Percentiles rank a stretch among this genome's conserved stretches.
These are phyloP conservation scores for Neurospora hispaniola DNA, from an alignment of 495 filamentous ascomycete genomes.

Conservation along the genomic window DNA sequence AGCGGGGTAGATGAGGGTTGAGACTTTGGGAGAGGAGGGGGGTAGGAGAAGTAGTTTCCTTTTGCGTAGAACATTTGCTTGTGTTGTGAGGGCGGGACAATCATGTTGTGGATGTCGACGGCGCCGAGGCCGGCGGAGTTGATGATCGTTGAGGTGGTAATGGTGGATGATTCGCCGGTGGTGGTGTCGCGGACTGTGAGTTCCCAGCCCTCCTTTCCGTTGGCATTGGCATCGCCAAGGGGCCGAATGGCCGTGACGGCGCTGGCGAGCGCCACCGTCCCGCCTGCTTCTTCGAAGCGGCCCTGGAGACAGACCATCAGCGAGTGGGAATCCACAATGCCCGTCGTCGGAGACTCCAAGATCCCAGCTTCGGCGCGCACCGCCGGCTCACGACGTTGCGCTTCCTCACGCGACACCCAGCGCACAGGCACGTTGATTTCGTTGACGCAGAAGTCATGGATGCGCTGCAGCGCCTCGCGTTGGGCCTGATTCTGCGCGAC, in stretches of 20 bases:
- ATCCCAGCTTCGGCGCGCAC: slow-evolving; percentile 64
- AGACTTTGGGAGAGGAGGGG: slow-evolving; percentile 51
- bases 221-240: slow-evolving; percentile 40
- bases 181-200: slow-evolving; percentile 32
- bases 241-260: slow-evolving; percentile 49
- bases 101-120: slow-evolving; percentile 67
- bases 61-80: slow-evolving; percentile 72
- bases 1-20: slow-evolving; percentile 77
- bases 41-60: slow-evolving; percentile 89
- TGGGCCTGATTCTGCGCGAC: slow-evolving; percentile 72
- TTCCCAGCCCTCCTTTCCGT: slow-evolving; percentile 37
- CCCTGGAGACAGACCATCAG: slow-evolving; percentile 74
- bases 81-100: slow-evolving; percentile 52
- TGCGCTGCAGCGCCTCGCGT: slow-evolving; percentile 49
- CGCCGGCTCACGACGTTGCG: slow-evolving; percentile 54
- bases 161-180: slow-evolving; percentile 37
- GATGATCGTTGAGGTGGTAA: slow-evolving; percentile 66
- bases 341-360: slow-evolving; percentile 73
- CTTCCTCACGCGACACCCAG: slow-evolving; percentile 53
- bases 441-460: slow-evolving; percentile 54
- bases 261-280: slow-evolving; percentile 57
- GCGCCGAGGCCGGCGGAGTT: slow-evolving; percentile 82
- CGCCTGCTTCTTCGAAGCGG: slow-evolving; percentile 63
- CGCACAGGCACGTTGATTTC: slow-evolving; percentile 60
- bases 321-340: slow-evolving; percentile 80